Base-by-base conservation (phyloP, 1,284 basidiomycete species). In the Rhodotorula sp. region DNA sequence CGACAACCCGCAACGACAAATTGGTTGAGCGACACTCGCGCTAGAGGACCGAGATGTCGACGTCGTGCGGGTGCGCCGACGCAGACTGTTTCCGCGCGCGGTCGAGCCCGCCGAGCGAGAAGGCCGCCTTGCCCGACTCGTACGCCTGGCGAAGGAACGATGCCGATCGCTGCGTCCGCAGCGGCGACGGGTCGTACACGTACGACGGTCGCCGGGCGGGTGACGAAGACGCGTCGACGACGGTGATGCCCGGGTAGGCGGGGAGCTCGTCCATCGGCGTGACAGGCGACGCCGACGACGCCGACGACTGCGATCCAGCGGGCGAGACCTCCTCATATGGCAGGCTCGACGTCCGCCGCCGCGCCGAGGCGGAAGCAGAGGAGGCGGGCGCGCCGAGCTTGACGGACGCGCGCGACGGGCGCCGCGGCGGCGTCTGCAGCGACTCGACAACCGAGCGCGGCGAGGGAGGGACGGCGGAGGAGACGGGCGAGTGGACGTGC, bases 251-350 rank as follows among this genome's bases (percentile, higher is more conserved):
- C 8, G 72, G 69, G 51, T 72, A 73, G 3, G 50, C 37, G 2
- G 67, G 36, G 10, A 55, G 56, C 50, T 76, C 72, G 67, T 76
- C 74, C 25, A 54, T 46, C 2, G 75, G 72, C 36, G 75, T 76
- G 21, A 70, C 29, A 27, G 75, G 75, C 3, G 67, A 71, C 25
- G 68, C 63, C 25, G 74, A 67, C 51, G 66, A 70, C 15, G 61
- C 51, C 25, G 73, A 74, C 36, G 67, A 71, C 29, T 56, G 41
- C 64, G 67, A 74, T 37, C 64, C 66, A 29, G 64, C 66, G 34
- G 67, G 73, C 27, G 67, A 74, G 37, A 89, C 88, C 79, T 94
- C 90, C 56, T 84, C 41, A 19, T 61, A 56, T 1, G 55, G 46
- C 2, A 56, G 32, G 63, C 55, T 65, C 15, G 69, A 66, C 29